Evolutionary conservation across 495 filamentous ascomycete species (phyloP).

Genomic region (Apiosordaria backusii): DNA sequence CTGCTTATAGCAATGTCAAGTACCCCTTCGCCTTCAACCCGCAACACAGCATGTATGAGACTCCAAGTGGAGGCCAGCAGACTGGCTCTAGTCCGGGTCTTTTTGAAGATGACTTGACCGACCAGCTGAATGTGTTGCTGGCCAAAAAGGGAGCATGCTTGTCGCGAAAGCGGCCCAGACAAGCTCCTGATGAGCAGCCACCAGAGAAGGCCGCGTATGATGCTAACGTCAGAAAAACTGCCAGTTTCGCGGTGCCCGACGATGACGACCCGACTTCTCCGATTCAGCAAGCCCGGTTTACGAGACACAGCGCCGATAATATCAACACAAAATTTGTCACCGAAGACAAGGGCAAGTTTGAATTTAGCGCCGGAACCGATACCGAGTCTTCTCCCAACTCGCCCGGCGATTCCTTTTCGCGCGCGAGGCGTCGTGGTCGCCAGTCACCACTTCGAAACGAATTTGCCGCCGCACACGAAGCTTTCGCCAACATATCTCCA

Average conservation of each 20-base stretch:
- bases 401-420: constrained; percentile 27
- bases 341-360: constrained; percentile 36
- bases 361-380: constrained; percentile 44
- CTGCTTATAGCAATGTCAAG: background rate
- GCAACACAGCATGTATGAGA: constrained; percentile 8
- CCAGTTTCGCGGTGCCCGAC: constrained; percentile 50
- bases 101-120: constrained; percentile 27
- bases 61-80: constrained; percentile 30
- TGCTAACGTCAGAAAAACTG: constrained; percentile 32
- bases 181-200: constrained; percentile 3
- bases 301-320: constrained; percentile 63
- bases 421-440: constrained; percentile 38
- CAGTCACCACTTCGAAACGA: constrained; percentile 29
- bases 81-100: constrained; percentile 16
- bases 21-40: background rate
- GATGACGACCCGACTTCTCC: constrained; percentile 31
- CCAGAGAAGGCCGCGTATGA: constrained; percentile 1
- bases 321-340: constrained; percentile 65
- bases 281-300: constrained; percentile 34
- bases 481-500: background rate
- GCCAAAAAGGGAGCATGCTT: background rate
- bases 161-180: constrained; percentile 13
- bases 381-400: background rate
- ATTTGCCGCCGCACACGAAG: constrained; percentile 18
- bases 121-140: constrained; percentile 28